Evolutionary conservation across 495 filamentous ascomycete genomes (phyloP).

Genomic region (Aspergillus cristatus): DNA sequence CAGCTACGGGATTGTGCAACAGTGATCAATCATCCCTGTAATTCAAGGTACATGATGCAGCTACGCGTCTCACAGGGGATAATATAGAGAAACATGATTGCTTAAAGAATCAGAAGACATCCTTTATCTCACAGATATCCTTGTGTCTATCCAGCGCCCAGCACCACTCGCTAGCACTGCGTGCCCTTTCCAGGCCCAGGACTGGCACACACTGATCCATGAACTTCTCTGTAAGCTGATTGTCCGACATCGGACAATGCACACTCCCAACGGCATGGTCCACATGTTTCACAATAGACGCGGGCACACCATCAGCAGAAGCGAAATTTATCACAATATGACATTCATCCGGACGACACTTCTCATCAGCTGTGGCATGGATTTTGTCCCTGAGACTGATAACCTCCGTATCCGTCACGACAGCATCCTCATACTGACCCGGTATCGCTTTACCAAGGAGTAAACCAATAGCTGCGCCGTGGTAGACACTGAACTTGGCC

Average conservation of each 20-base stretch:
- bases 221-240: slow-evolving; percentile 38
- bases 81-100: slow-evolving; percentile 7
- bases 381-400: slow-evolving; percentile 32
- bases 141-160: slow-evolving; percentile 8
- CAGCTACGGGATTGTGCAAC: no score
- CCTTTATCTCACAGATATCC: slow-evolving; percentile 8
- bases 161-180: slow-evolving; percentile 11
- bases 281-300: slow-evolving; percentile 29
- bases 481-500: slow-evolving; percentile 46
- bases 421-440: slow-evolving; percentile 36
- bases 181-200: slow-evolving; percentile 5
- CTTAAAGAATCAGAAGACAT: no score
- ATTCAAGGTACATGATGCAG: neutral
- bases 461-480: slow-evolving; percentile 40
- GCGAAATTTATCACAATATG: slow-evolving; percentile 24
- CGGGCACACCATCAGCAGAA: slow-evolving; percentile 19
- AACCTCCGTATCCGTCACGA: slow-evolving; percentile 28
- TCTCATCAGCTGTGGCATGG: slow-evolving; percentile 28
- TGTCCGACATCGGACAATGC: slow-evolving; percentile 36
- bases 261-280: slow-evolving; percentile 43
- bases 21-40: no score
- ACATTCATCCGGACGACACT: slow-evolving; percentile 33
- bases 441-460: slow-evolving; percentile 43
- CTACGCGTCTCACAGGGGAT: neutral
- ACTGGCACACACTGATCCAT: slow-evolving; percentile 24